Evolutionary conservation across 805 yeast species (phyloP), one percentile per base, ranked within the genome.

Genomic region (Yarrowia bubula): DNA sequence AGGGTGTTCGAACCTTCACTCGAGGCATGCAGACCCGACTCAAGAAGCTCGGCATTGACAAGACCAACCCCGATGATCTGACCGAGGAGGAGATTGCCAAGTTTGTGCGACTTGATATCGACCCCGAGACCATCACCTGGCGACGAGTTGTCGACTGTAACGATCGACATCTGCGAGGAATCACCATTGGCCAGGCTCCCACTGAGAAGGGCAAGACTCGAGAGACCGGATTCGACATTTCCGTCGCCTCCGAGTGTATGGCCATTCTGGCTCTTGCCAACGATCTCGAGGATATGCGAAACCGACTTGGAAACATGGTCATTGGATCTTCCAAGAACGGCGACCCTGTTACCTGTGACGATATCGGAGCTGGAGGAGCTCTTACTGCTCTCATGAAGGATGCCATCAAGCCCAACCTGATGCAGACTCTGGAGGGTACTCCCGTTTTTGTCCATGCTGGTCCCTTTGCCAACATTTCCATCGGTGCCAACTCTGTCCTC

Each of bases 361-460:
- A 93, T 74, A 81, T 93, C 69, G 97, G 98, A 31, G 86, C 89
- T 75, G 97, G 96, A 35, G 98, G 98, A 72, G 98, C 98, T 37
- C 79, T 93, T 70, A 87, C 97, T 60, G 98, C 98, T 8, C 81
- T 93, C 71, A 82, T 93, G 82, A 92, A 91, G 79, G 98, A 93
- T 75, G 97, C 98, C 28, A 86, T 93, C 74, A 92, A 92, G 79
- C 98, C 98, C 70, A 93, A 90, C 76, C 78, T 93, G 76, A 93
- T 93, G 98, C 98, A 93, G 79, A 89, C 97, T 65, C 83, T 93
- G 68, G 98, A 93, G 78, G 98, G 98, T 67, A 92, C 98, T 5
- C 98, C 98, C 10, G 98, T 93, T 18, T 86, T 93, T 73, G 97
- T 93, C n/a, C 98, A 93, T 75, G 98, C 98, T 39, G 98, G 98